Evolutionary conservation across 495 filamentous ascomycete species (phyloP).

Genomic region (Penicillium paradoxum): DNA sequence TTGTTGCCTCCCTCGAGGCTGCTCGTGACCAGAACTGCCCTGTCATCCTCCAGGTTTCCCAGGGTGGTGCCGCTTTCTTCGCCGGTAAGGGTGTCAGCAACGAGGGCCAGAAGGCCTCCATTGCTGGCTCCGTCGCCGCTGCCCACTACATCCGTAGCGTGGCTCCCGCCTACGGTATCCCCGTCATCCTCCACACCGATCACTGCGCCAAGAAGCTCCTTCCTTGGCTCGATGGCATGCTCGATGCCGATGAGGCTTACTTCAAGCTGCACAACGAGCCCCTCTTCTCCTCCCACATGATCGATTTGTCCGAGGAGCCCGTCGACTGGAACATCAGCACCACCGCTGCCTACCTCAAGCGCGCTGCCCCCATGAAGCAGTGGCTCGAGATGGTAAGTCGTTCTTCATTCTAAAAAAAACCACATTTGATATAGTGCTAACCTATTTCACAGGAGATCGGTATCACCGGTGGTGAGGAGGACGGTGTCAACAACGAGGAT

Average conservation of each 20-base stretch:
- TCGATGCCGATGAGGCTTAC: conserved; percentile 85
- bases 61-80: conserved; percentile 94
- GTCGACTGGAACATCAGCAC: conserved; percentile 87
- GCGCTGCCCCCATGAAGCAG: conserved; percentile 90
- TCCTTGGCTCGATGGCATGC: conserved; percentile 94
- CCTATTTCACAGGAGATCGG: conserved; percentile 64
- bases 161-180: conserved; percentile 82
- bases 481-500: conserved; percentile 66
- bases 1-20: conserved; percentile 84
- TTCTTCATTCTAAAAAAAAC: background rate
- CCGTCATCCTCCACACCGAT: conserved; percentile 88
- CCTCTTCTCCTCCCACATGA: conserved; percentile 96
- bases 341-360: conserved; percentile 85
- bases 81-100: conserved; percentile 89
- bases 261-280: conserved; percentile 90
- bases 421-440: conserved; percentile 3
- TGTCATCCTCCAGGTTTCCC: conserved; percentile 85
- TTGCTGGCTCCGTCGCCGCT: conserved; percentile 78
- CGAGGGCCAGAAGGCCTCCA: conserved; percentile 77
- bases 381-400: conserved; percentile 92
- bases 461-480: conserved; percentile 93
- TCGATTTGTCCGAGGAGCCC: conserved; percentile 86
- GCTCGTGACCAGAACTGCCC: conserved; percentile 83
- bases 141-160: conserved; percentile 91
- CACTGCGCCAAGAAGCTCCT: conserved; percentile 93